Evolutionary conservation across 306 rosid genomes (phyloP).

Genomic region (Senna siamea): DNA sequence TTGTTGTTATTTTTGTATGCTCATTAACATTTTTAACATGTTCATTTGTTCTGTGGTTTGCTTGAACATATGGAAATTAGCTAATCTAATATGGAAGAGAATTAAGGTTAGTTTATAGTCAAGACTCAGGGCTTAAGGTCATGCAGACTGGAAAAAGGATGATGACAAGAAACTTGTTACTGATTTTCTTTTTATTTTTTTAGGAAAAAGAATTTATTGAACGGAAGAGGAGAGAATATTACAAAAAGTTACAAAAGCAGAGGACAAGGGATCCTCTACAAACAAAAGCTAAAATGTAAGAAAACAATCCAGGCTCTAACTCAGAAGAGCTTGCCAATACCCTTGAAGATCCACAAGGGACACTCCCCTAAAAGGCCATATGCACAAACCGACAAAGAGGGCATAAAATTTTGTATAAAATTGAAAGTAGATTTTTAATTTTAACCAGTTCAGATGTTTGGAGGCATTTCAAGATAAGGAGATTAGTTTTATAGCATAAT

Average conservation of each 20-base stretch:
- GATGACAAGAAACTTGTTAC: background rate
- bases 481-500: background rate
- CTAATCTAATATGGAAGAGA: background rate
- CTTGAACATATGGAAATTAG: slow-evolving; percentile 1
- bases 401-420: background rate
- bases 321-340: no score
- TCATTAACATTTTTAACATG: slow-evolving; percentile 19
- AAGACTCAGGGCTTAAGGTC: background rate
- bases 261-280: no score
- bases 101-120: background rate
- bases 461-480: slow-evolving; percentile 12
- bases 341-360: no score
- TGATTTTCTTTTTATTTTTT: no score
- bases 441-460: background rate
- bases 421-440: slow-evolving; percentile 16
- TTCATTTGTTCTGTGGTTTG: slow-evolving; percentile 21
- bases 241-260: no score
- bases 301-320: no score
- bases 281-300: no score
- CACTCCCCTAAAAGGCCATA: no score
- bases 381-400: no score
- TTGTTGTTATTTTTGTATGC: slow-evolving; percentile 15
- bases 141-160: slow-evolving; percentile 2
- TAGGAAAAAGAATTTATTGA: no score
- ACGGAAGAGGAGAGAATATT: no score